phyloP scores from a whole-genome alignment of 768 basidiomycete species.

The Gymnopilus junonius region DNA sequence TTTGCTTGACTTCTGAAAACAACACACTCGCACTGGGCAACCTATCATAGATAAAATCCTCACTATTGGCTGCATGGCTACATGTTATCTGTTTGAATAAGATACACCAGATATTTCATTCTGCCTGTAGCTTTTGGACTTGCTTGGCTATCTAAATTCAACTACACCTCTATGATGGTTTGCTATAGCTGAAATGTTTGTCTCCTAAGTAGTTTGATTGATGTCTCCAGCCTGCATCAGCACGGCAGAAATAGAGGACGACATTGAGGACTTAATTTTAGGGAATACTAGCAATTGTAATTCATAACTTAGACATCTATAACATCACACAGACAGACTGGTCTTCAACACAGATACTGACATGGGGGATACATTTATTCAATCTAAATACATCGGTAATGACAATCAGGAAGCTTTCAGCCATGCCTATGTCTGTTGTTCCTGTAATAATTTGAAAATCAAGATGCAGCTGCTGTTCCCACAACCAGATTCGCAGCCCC shows the following conservation, averaged over 20 bases:
- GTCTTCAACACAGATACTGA: neutral
- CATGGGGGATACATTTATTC: too few species aligned
- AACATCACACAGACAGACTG: neutral
- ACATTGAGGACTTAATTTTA: neutral
- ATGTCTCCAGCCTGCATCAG: neutral
- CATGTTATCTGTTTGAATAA: neutral
- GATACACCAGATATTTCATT: neutral
- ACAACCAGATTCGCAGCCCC: neutral
- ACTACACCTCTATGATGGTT: neutral
- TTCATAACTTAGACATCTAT: neutral
- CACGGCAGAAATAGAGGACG: neutral
- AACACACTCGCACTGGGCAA: neutral
- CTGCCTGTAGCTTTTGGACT: neutral
- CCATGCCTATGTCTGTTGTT: too few species aligned
- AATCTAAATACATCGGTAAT: neutral
- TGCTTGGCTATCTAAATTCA: neutral
- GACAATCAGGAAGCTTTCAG: neutral
- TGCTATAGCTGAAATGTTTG: neutral
- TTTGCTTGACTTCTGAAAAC: neutral
- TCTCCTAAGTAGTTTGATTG: neutral
- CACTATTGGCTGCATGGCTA: neutral
- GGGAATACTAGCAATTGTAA: too few species aligned
- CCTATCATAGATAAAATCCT: neutral
- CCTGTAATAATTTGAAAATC: too few species aligned
- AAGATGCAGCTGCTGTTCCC: neutral